Conservation (phyloP, 2,329 filamentous ascomycete genomes). For the Curvularia eragrostidis region DNA sequence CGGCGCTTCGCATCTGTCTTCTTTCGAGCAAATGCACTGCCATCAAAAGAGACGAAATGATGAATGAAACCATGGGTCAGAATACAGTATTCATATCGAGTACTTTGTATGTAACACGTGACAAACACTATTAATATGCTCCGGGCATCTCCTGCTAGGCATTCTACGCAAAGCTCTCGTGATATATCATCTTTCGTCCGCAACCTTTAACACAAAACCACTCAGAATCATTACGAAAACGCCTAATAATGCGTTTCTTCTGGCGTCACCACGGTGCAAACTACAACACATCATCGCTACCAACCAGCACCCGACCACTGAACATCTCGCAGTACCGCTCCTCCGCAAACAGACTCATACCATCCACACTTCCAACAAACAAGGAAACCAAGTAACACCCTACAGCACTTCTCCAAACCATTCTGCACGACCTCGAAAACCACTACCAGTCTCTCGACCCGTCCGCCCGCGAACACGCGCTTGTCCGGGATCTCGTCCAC, state of each 20-base stretch:
- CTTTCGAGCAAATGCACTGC: background rate
- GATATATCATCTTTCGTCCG: background rate
- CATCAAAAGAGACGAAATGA: background rate
- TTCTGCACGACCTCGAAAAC: background rate
- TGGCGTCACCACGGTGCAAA: conserved; percentile 2
- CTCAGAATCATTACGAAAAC: too few species aligned
- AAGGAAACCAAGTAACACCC: background rate
- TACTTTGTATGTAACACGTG: background rate
- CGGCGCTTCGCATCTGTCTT: background rate
- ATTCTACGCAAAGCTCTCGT: background rate
- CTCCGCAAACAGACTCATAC: background rate
- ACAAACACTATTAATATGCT: background rate
- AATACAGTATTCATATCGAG: background rate
- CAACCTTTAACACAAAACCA: too few species aligned
- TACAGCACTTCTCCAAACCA: background rate
- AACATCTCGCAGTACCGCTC: background rate
- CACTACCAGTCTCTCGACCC: background rate
- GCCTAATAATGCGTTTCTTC: background rate
- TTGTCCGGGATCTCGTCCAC: background rate
- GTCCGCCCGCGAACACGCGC: background rate
- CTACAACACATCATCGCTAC: background rate
- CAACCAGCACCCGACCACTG: background rate
- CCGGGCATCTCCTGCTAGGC: background rate
- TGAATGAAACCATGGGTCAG: background rate
- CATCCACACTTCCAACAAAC: background rate